phyloP scores from a whole-genome alignment of 2,329 filamentous ascomycete species.

The Penicillium sumatraense region DNA sequence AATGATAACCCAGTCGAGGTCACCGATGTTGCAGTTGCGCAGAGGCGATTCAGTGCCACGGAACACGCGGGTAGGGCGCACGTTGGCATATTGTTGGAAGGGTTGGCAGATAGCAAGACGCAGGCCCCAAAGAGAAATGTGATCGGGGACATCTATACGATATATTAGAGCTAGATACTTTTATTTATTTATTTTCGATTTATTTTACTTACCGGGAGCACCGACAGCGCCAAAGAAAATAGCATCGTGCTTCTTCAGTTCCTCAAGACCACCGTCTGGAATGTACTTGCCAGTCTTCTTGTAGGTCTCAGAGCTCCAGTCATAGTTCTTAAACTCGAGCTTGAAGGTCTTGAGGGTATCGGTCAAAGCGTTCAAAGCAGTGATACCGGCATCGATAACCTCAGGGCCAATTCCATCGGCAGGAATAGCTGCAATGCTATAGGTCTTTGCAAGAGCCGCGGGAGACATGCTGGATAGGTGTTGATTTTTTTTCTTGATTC shows the following conservation, averaged over 20 bases:
- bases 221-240: slow-evolving; percentile 73
- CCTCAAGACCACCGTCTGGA: slow-evolving; percentile 62
- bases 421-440: slow-evolving; percentile 67
- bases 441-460: slow-evolving; percentile 30
- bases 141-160: slow-evolving; percentile 63
- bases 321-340: slow-evolving; percentile 65
- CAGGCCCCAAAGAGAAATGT: slow-evolving; percentile 69
- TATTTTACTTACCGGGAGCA: slow-evolving; percentile 57
- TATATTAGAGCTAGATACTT: background rate
- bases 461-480: slow-evolving; percentile 27
- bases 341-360: slow-evolving; percentile 59
- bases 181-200: background rate
- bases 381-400: slow-evolving; percentile 67
- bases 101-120: slow-evolving; percentile 70
- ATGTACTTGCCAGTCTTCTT: slow-evolving; percentile 70
- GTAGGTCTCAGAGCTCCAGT: slow-evolving; percentile 71
- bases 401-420: slow-evolving; percentile 73
- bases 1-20: slow-evolving; percentile 70
- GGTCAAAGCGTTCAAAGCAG: slow-evolving; percentile 57
- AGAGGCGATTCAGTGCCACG: slow-evolving; percentile 65
- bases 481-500: too few species aligned
- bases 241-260: slow-evolving; percentile 64
- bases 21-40: slow-evolving; percentile 57
- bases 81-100: slow-evolving; percentile 71
- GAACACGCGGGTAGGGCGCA: slow-evolving; percentile 67